Evolutionary conservation across 2,329 filamentous ascomycete genomes (phyloP).

Genomic region (Dactylellina cionopaga): DNA sequence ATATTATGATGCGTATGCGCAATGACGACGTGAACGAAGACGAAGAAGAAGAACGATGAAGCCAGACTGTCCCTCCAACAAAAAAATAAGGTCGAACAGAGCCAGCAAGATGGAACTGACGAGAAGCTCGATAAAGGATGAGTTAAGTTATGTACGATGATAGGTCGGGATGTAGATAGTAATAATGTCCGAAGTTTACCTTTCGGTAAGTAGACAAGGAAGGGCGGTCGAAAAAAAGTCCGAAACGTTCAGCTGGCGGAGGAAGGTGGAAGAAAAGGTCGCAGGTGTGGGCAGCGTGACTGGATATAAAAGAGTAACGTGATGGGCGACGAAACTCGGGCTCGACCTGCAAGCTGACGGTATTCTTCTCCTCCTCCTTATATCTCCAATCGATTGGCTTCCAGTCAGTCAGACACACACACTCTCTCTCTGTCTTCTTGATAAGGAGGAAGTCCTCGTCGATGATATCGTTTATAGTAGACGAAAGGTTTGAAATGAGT

Average conservation of each 20-base stretch:
- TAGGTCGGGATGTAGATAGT: slow-evolving; percentile 16
- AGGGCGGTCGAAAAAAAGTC: too few species aligned
- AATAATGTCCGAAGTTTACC: too few species aligned
- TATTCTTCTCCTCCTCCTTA: neutral
- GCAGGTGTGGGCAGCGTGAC: neutral
- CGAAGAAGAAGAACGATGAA: slow-evolving; percentile 12
- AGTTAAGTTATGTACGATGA: neutral
- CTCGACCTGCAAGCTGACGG: neutral
- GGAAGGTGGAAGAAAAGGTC: neutral
- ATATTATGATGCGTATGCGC: too few species aligned
- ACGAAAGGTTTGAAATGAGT: neutral
- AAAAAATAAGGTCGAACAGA: neutral
- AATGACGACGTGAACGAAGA: slow-evolving; percentile 5
- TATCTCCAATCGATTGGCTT: too few species aligned
- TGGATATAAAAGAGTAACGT: too few species aligned
- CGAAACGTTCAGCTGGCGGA: too few species aligned
- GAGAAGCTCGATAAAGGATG: neutral
- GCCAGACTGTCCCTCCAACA: slow-evolving; percentile 36
- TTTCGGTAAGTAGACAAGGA: too few species aligned
- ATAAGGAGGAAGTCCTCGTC: neutral
- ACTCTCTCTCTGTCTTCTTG: too few species aligned
- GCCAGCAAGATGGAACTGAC: slow-evolving; percentile 11
- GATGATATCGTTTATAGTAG: neutral
- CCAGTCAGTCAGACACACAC: too few species aligned
- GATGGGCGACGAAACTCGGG: too few species aligned